Base-by-base conservation (phyloP, 2,329 filamentous ascomycete species). In the Ophiostoma piceae region DNA sequence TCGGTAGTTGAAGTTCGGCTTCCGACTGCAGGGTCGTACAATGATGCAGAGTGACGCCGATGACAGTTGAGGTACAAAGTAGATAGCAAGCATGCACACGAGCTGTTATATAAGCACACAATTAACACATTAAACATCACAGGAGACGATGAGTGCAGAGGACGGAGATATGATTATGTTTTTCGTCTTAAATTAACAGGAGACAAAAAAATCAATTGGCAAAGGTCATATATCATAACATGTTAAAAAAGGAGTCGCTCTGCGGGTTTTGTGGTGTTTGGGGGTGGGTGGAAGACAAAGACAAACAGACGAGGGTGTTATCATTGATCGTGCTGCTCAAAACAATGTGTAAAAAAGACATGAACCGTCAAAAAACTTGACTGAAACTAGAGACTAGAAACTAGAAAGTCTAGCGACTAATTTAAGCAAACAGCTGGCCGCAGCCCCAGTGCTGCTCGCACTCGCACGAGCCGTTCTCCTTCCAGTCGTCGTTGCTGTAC, bases 381-480 rank as follows among this genome's bases (percentile, higher is more conserved):
- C 14, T 16, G n/a, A 26, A 60, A 66, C 8, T 39, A 35, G 51
- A 22, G 32, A 68, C 8, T 51, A 29, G n/a, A 57, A 3, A 57
- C 9, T 16, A 51, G 47, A 51, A 1, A 51, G 26, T 9, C 47
- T 19, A 19, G 7, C 47, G 26, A 57, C 22, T 22, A 69, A 47
- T n/a, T 67, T 62, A 68, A 39, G 41, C 22, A 54, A 76, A 86
- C 77, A 84, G 80, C 71, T 81, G 76, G 71, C 81, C 80, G 78
- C 87, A 88, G 73, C 93, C 92, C 87, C 92, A 97, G 84, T 84
- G 84, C 81, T 89, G 87, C 88, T 97, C 94, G 76, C 93, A 92
- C 72, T 81, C 81, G 80, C 88, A 92, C 43, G 80, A 78, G 74
- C 90, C 90, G 39, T 85, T 80, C 57, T 81, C 76, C 88, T 97